These are phyloP conservation scores for Nakaseomyces glabratus DNA, from an alignment of 1,139 yeast genomes.

Conservation along the genomic window DNA sequence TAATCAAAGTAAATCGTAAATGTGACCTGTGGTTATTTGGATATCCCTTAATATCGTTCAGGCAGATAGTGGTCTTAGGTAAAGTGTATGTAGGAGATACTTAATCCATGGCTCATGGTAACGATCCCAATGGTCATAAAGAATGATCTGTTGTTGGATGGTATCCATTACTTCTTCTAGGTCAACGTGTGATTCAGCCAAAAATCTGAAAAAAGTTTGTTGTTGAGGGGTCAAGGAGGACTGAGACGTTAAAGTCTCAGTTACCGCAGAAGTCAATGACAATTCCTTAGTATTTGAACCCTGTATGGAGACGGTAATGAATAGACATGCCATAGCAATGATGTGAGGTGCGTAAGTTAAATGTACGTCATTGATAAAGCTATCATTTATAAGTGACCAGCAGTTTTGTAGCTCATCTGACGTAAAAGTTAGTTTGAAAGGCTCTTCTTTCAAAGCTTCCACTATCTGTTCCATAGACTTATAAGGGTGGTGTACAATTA, in stretches of 20 bases:
- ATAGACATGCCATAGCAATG: conserved; percentile 72
- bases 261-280: conserved; percentile 1
- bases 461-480: conserved; percentile 56
- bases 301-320: conserved; percentile 24
- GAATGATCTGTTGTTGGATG: conserved; percentile 68
- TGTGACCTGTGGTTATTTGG: too few species aligned
- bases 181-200: conserved; percentile 70
- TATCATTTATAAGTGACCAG: conserved; percentile 87
- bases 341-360: conserved; percentile 82
- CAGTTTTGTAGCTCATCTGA: conserved; percentile 72
- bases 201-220: conserved; percentile 45
- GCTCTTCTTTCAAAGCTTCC: conserved; percentile 36
- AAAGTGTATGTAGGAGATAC: conserved; percentile 28
- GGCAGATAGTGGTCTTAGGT: conserved; percentile 17
- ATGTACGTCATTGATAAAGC: conserved; percentile 80
- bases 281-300: conserved; percentile 13
- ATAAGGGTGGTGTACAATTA: conserved; percentile 86
- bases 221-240: conserved; percentile 11
- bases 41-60: background rate
- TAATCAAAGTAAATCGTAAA: too few species aligned
- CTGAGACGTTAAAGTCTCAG: conserved; percentile 2
- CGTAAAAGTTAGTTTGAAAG: conserved; percentile 25
- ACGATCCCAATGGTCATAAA: conserved; percentile 77
- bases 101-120: conserved; percentile 54
- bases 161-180: conserved; percentile 69